Evolutionary conservation across 2,329 filamentous ascomycete species (phyloP).

Genomic region (Venturia effusa): DNA sequence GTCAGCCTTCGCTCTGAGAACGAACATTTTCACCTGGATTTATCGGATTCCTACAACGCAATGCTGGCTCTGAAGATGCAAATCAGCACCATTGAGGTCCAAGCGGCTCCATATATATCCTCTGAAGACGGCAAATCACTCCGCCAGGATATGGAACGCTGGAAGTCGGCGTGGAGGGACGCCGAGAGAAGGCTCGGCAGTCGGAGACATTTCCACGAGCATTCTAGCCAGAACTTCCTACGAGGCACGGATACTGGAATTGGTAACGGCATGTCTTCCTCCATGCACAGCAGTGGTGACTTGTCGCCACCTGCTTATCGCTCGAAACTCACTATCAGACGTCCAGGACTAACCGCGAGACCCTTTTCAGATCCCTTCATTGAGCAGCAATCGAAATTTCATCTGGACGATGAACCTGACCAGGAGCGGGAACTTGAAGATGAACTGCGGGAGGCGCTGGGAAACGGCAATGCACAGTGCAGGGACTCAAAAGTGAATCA

Average conservation of each 20-base stretch:
- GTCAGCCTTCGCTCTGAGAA: constrained; percentile 26
- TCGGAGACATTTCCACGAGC: background rate
- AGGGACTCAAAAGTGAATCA: background rate
- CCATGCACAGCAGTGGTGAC: constrained; percentile 2
- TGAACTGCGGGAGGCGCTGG: background rate
- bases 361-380: background rate
- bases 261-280: constrained; percentile 7
- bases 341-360: background rate
- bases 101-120: constrained; percentile 16
- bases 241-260: background rate
- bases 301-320: constrained; percentile 1
- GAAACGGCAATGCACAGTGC: background rate
- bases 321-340: background rate
- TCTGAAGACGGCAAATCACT: constrained; percentile 15
- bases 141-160: constrained; percentile 22
- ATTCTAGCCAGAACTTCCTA: background rate
- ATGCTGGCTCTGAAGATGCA: constrained; percentile 29
- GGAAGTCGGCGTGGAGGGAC: constrained; percentile 25
- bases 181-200: constrained; percentile 17
- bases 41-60: constrained; percentile 28
- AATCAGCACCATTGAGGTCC: constrained; percentile 25
- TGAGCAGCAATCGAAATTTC: background rate
- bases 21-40: constrained; percentile 24
- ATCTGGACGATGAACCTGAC: background rate
- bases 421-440: background rate